Conservation (phyloP, 129 eudicot species). For the Flaveria trinervia region DNA sequence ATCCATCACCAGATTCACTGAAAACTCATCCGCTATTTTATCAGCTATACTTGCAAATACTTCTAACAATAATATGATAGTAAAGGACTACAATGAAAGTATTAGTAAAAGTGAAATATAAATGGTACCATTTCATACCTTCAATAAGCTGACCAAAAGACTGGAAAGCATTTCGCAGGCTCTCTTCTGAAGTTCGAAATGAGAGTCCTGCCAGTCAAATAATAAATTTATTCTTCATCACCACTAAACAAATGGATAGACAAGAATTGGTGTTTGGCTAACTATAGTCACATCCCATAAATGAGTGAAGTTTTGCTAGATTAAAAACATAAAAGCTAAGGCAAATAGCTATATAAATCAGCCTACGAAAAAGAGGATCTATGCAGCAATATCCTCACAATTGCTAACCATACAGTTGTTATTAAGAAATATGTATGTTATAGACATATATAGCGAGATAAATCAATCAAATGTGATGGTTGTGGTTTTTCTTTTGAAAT, state of each 20-base stretch:
- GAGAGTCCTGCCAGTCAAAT: slow-evolving; percentile 70
- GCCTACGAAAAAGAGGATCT: neutral
- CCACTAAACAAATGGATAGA: neutral
- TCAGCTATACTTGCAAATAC: neutral
- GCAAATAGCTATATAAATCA: neutral
- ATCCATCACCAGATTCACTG: slow-evolving; percentile 95
- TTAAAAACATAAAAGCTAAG: neutral
- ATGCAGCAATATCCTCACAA: neutral
- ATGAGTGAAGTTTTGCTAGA: no score
- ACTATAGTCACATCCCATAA: neutral
- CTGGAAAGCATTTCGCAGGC: slow-evolving; percentile 77
- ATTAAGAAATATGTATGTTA: neutral
- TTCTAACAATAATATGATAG: slow-evolving; percentile 6
- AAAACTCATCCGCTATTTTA: slow-evolving; percentile 24
- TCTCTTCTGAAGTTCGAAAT: slow-evolving; percentile 84
- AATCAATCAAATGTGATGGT: no score
- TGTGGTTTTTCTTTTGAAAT: no score
- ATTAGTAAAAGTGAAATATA: slow-evolving; percentile 13
- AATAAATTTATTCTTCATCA: slow-evolving; percentile 12
- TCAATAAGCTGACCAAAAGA: slow-evolving; percentile 81
- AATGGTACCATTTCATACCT: slow-evolving; percentile 43
- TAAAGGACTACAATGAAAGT: neutral
- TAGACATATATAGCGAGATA: no score
- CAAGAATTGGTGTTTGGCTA: neutral
- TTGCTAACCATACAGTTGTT: neutral